Percentiles rank a stretch among this genome's conserved stretches.
These are phyloP conservation scores for Cercospora sojina DNA, from an alignment of 2,329 filamentous ascomycete genomes.

Conservation along the genomic window DNA sequence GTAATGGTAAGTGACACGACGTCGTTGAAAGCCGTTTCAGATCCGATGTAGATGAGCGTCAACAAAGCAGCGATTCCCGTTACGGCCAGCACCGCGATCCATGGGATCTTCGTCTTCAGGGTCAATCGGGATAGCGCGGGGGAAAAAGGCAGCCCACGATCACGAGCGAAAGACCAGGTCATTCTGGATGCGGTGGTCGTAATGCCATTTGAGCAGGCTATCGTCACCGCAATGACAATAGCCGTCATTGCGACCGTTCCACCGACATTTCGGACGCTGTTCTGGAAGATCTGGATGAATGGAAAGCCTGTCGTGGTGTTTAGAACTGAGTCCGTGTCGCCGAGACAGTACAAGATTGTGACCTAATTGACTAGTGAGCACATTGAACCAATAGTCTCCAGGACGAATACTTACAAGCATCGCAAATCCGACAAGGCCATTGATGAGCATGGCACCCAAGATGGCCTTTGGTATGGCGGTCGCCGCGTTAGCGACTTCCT, in stretches of 20 bases:
- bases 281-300: constrained; percentile 52
- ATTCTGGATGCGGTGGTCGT: constrained; percentile 45
- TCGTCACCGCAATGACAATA: constrained; percentile 42
- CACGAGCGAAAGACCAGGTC: constrained; percentile 45
- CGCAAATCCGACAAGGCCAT: constrained; percentile 49
- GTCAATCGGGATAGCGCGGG: constrained; percentile 40
- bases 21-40: constrained; percentile 46
- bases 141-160: constrained; percentile 43
- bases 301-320: constrained; percentile 49
- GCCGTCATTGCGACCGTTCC: constrained; percentile 51
- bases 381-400: no score
- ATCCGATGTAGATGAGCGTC: constrained; percentile 47
- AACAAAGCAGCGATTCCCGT: constrained; percentile 53
- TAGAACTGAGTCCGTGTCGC: constrained; percentile 44
- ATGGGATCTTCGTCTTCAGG: constrained; percentile 33
- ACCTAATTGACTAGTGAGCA: no score
- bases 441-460: constrained; percentile 49
- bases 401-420: constrained; percentile 46
- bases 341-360: constrained; percentile 47
- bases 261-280: constrained; percentile 45
- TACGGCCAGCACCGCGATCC: constrained; percentile 43
- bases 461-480: constrained; percentile 51
- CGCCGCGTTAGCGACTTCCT: constrained; percentile 52
- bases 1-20: constrained; percentile 47
- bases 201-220: constrained; percentile 39